Percentiles rank a stretch among this genome's conserved stretches.
Evolutionary conservation across 129 eudicot genomes (phyloP).

Genomic region (Flaveria linearis): DNA sequence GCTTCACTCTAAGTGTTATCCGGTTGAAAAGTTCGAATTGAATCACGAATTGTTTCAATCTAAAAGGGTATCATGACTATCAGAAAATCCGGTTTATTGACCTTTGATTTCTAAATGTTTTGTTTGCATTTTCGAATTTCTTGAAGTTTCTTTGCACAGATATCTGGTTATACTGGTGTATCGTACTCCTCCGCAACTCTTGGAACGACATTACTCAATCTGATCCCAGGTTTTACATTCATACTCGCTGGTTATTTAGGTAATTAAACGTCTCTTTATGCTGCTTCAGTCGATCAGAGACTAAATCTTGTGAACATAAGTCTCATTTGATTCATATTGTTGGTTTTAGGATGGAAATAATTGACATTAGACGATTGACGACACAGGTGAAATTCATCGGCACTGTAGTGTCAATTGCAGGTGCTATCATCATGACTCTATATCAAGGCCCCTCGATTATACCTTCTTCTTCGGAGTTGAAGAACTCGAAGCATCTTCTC

Average conservation of each 20-base stretch:
- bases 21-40: too few species aligned
- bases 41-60: too few species aligned
- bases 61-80: too few species aligned
- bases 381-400: constrained; percentile 62
- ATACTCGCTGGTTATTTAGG: constrained; percentile 73
- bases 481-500: constrained; percentile 25
- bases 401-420: constrained; percentile 64
- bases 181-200: constrained; percentile 64
- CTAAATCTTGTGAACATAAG: constrained; percentile 2
- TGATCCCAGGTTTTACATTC: constrained; percentile 84
- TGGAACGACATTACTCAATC: constrained; percentile 77
- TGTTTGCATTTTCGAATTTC: not conserved
- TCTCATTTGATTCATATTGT: constrained; percentile 17
- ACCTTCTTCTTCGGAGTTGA: constrained; percentile 17
- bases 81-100: too few species aligned
- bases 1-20: too few species aligned
- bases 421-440: constrained; percentile 73
- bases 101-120: too few species aligned
- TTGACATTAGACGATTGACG: constrained; percentile 44
- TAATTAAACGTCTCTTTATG: constrained; percentile 19
- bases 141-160: constrained; percentile 65
- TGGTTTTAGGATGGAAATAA: constrained; percentile 66
- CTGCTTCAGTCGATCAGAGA: not conserved
- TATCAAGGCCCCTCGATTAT: constrained; percentile 69
- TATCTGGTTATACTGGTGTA: constrained; percentile 79